Evolutionary conservation across 306 rosid species (phyloP), one percentile per base, ranked within the genome.

Genomic region (Lotus japonicus): DNA sequence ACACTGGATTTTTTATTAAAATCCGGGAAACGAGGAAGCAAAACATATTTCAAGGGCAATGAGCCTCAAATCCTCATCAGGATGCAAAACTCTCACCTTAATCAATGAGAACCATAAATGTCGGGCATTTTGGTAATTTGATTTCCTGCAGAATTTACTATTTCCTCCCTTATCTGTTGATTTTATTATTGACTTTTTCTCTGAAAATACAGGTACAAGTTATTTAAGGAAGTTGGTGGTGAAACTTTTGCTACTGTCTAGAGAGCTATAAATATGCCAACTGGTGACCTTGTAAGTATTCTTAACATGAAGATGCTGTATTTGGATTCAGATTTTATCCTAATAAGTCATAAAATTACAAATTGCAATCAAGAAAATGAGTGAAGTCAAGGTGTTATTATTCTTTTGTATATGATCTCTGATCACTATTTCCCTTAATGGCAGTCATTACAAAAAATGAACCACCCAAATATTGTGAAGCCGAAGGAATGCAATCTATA

Each of bases 261-360:
- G 99, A 21, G 97, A 74, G 99, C 97, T 61, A 84, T 94, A 44
- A 81, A 83, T 74, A 94, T 84, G 89, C 91, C 84, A 74, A 85
- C 90, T 58, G 99, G 97, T 58, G 97, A 94, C 88, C 91, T 90
- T 79, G 99, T 94, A n/a, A n/a, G n/a, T n/a, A n/a, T n/a, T n/a
- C n/a, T n/a, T 50, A 17, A 26, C 13, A 45, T 43, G 46, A 48
- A 58, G 51, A 3, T n/a, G 3, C 64, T 9, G 13, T 59, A 33
- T 13, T 7, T 38, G 6, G 49, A 56, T 23, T 44, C 2, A 11
- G 31, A 11, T 23, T 12, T 75, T 39, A 11, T 41, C 39, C 50
- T 23, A 55, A 66, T 35, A 12, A 11, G 17, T 35, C 41, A 58
- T 56, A 11, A 63, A 50, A 38, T 63, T 72, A 49, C 84, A 91